Conservation (phyloP, 2,329 filamentous ascomycete genomes). For the Sclerotinia trifoliorum region DNA sequence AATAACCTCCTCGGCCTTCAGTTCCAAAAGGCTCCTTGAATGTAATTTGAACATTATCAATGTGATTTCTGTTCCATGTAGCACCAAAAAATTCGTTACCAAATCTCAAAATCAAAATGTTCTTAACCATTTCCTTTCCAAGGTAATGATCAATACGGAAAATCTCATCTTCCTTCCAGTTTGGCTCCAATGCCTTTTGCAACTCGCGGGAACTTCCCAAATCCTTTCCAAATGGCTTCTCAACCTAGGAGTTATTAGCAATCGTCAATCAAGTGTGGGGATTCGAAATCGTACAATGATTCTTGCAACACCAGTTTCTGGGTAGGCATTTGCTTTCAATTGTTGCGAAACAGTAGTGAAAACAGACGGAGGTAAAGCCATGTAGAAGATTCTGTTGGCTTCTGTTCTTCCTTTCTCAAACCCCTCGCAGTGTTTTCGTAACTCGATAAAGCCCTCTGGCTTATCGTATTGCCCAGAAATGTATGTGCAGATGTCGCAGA, state of each 20-base stretch:
- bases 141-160: slow-evolving; percentile 99
- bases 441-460: slow-evolving; percentile 85
- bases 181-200: slow-evolving; percentile 89
- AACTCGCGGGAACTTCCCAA: slow-evolving; percentile 90
- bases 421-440: slow-evolving; percentile 82
- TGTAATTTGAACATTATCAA: slow-evolving; percentile 98
- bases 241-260: slow-evolving; percentile 60
- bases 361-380: slow-evolving; percentile 95
- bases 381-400: slow-evolving; percentile 95
- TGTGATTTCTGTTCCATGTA: slow-evolving; percentile 98
- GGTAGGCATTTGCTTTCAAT: slow-evolving; percentile 96
- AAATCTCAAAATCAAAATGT: slow-evolving; percentile 95
- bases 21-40: slow-evolving; percentile 99
- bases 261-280: neutral
- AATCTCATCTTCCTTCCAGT: slow-evolving; percentile 98
- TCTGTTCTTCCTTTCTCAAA: slow-evolving; percentile 80
- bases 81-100: slow-evolving; percentile 98
- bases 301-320: slow-evolving; percentile 81
- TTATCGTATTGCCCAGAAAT: slow-evolving; percentile 97
- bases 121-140: slow-evolving; percentile 99
- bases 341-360: slow-evolving; percentile 98
- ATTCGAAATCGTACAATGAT: slow-evolving; percentile 72
- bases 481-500: slow-evolving; percentile 85
- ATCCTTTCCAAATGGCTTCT: slow-evolving; percentile 99
- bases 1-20: slow-evolving; percentile 96